Percentiles rank a stretch among this genome's conserved stretches.
These are phyloP conservation scores for Fusarium longipes DNA, from an alignment of 2,329 filamentous ascomycete genomes.

Conservation along the genomic window DNA sequence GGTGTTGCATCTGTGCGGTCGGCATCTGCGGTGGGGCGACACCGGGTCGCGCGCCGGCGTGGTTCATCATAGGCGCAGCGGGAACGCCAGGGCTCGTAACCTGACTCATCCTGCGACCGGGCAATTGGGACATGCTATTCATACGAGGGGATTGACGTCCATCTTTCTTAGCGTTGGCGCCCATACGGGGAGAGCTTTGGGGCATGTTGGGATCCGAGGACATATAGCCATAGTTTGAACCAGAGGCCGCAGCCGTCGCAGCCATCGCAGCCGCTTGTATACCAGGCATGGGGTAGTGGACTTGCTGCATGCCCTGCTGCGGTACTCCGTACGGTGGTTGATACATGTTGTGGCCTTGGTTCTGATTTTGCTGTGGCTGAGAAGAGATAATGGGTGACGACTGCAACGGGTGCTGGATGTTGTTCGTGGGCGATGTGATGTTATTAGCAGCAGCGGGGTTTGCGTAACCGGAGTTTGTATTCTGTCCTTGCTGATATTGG, in stretches of 20 bases:
- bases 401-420: constrained; percentile 74
- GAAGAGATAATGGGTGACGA: constrained; percentile 84
- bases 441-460: constrained; percentile 65
- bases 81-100: constrained; percentile 80
- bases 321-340: constrained; percentile 80
- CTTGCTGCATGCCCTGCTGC: constrained; percentile 75
- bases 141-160: constrained; percentile 83
- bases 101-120: constrained; percentile 78
- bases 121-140: constrained; percentile 69
- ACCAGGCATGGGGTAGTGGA: constrained; percentile 78
- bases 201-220: constrained; percentile 74
- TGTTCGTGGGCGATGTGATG: constrained; percentile 80
- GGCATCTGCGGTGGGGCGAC: constrained; percentile 70
- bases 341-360: constrained; percentile 81
- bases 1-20: constrained; percentile 73
- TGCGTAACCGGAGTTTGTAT: constrained; percentile 73
- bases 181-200: constrained; percentile 82
- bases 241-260: constrained; percentile 88
- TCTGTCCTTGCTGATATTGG: constrained; percentile 74
- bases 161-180: constrained; percentile 76
- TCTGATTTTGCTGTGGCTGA: constrained; percentile 73
- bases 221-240: constrained; percentile 79
- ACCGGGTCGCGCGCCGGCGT: constrained; percentile 63
- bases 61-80: constrained; percentile 80
- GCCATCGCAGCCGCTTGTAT: constrained; percentile 94